Evolutionary conservation across 2,329 filamentous ascomycete species (phyloP).

Genomic region (Alternaria infectoria): DNA sequence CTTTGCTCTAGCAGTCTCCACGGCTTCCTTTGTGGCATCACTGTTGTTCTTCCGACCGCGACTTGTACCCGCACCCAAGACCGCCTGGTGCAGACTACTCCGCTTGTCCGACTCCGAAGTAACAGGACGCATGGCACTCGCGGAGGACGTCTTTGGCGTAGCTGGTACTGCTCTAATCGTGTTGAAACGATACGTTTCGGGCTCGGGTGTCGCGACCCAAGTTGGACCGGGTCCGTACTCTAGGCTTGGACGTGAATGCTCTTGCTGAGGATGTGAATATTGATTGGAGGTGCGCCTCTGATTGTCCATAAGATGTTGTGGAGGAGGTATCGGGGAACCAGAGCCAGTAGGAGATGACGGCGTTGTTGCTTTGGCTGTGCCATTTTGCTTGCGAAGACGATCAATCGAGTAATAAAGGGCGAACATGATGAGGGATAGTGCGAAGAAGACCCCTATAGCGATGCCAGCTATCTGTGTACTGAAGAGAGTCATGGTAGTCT

Average conservation of each 20-base stretch:
- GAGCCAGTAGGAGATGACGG: neutral
- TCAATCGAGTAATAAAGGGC: neutral
- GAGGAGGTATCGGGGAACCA: neutral
- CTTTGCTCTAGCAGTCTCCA: neutral
- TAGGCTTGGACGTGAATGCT: neutral
- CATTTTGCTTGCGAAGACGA: neutral
- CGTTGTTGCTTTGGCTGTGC: neutral
- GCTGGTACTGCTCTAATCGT: neutral
- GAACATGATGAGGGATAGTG: neutral
- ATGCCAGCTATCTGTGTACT: neutral
- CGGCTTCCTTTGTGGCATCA: neutral
- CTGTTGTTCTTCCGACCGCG: neutral
- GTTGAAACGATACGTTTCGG: neutral
- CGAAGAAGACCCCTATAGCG: neutral
- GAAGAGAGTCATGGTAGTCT: neutral
- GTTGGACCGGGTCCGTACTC: slow-evolving; percentile 5
- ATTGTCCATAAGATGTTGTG: neutral
- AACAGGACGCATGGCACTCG: neutral
- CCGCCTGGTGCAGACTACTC: slow-evolving; percentile 1
- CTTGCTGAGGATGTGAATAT: neutral
- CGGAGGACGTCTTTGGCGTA: neutral
- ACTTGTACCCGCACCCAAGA: neutral
- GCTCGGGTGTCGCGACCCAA: neutral
- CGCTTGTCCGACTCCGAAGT: neutral
- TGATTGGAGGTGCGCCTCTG: neutral